Base-by-base conservation (phyloP, 176 grass and related monocot genomes). In the Eleusine indica region DNA sequence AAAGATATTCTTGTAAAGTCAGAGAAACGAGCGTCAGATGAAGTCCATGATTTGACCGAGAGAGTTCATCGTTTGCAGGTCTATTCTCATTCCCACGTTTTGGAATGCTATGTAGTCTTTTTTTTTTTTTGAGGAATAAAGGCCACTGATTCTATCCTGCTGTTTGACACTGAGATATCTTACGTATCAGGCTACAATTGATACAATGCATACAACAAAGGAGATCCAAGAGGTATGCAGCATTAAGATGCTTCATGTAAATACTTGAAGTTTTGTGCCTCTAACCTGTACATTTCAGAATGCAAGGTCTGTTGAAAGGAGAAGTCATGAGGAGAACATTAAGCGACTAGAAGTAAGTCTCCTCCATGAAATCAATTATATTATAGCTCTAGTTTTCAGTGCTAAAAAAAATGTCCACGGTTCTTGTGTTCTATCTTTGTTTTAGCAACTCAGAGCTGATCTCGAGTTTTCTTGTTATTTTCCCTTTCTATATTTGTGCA, bases 31-130 rank as follows among this genome's bases (percentile, higher is more conserved):
- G 94, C 96, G 80, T 72, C 70, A 68, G 87, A 96, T 76, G 93
- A 99, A 91, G 78, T 92, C 72, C 86, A 56, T 68, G 79, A 79
- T 86, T 86, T 99, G 57, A 87, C 86, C 5, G 82, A 82, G 76
- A 90, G 94, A 86, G 91, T 99, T 58, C 87, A 92, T 87, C 93
- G 93, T 64, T 88, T 99, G 68, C 96, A 99, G 93, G 91, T 99
- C 62, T 21, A 78, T 3, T 22, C 22, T 52, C 35, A 5, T 0
- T 51, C 12, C 54, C 35, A 39, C 39, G 30, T 61, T 17, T 60
- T 77, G 9, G 15, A 54, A 38, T 76, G 29, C 70, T 73, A 37
- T 72, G 48, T 37, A 35, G 56, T 76, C 63, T 30, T 42, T 5
- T 41, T 21, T 17, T 4, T 17, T 52, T 17, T 17, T 16, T 11